Base-by-base conservation (phyloP, 257 asterid genomes). In the Capsicum pubescens region DNA sequence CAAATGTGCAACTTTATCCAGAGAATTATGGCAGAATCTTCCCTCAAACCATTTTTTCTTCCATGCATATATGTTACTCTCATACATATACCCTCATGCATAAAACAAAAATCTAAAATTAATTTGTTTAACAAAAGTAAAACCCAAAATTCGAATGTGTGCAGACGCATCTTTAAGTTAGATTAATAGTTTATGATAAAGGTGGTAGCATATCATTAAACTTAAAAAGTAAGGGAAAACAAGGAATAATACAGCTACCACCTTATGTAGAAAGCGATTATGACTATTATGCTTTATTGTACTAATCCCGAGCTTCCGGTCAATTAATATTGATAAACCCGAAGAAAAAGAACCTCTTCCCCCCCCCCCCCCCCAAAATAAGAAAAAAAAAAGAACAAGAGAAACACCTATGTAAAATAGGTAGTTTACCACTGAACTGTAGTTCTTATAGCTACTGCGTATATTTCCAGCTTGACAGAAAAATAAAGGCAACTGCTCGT, bases 241-340 rank as follows among this genome's bases (percentile, higher is more conserved):
- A 72, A n/a, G 56, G 80, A 72, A 19, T 50, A 74, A 54, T 74
- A 21, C 61, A 21, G 42, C 81, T 74, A 26, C 61, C 13, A 50
- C 61, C 46, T 74, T 74, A 50, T 15, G 19, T 72, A 72, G 10
- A 71, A 72, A 68, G 26, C 26, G 19, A 67, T 36, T 39, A 39
- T 16, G 42, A 42, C 32, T 26, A 26, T 69, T 42, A 69, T 69
- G 15, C 55, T 42, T 42, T 42, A 69, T 8, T 42, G 61, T 50
- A 21, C 80, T 12, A 50, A 74, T 50, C 19, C 21, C 46, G 11
- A 50, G 14, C 44, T 12, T 19, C n/a, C 4, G 39, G 8, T 74
- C 21, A 74, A 74, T 50, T 50, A 50, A 50, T 50, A 74, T 26
- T 74, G 61, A 74, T 74, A 50, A 50, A 26, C 46, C 12, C 21